Conservation (phyloP, 345 rosid genomes). For the Citrus maxima region DNA sequence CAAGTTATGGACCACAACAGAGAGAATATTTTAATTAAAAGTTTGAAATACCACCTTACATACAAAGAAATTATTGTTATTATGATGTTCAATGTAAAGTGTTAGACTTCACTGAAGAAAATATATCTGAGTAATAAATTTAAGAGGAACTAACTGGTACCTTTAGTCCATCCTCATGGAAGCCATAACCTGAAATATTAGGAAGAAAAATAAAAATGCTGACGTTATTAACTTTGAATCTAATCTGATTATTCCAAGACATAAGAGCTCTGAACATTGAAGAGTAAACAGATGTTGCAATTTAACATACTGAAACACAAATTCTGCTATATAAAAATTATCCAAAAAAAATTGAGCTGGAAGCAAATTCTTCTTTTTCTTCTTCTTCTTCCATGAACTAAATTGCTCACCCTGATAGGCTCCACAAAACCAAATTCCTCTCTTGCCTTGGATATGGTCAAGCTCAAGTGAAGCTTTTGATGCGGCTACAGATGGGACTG, state of each 20-base stretch:
- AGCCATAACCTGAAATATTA: constrained; percentile 76
- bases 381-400: not conserved
- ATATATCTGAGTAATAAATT: not conserved
- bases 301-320: not conserved
- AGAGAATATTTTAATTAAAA: too few relatives aligned
- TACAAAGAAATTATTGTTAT: too few relatives aligned
- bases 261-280: not conserved
- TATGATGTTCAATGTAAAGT: too few relatives aligned
- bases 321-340: not conserved
- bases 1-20: too few relatives aligned
- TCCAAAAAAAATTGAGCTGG: not conserved
- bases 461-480: constrained; percentile 78
- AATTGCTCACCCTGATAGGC: constrained; percentile 73
- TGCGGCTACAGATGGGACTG: constrained; percentile 86
- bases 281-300: not conserved
- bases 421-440: constrained; percentile 89
- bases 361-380: not conserved
- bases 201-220: not conserved
- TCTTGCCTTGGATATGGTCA: constrained; percentile 75
- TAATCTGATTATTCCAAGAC: not conserved
- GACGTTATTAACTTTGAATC: too few relatives aligned
- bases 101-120: not conserved
- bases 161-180: constrained; percentile 96
- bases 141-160: constrained; percentile 25
- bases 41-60: too few relatives aligned